phyloP scores from a whole-genome alignment of 179 eudicot species.

The Amaranthus tricolor region DNA sequence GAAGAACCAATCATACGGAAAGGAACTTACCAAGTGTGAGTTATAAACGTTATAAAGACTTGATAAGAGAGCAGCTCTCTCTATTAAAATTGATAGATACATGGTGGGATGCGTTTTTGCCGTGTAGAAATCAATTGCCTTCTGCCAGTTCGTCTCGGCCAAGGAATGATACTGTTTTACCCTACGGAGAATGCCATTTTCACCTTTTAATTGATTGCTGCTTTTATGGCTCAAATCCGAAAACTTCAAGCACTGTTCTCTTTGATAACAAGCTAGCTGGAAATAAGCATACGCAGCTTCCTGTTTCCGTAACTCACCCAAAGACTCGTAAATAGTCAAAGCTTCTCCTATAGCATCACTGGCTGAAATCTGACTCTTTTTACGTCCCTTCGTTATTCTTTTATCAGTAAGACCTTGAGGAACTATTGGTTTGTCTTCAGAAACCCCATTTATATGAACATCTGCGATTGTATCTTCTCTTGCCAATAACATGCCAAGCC shows the following conservation, averaged over 20 bases:
- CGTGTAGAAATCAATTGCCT: constrained; percentile 69
- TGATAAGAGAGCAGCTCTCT: constrained; percentile 58
- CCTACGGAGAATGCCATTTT: constrained; percentile 50
- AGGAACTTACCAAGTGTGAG: constrained; percentile 53
- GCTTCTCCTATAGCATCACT: constrained; percentile 92
- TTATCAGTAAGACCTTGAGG: constrained; percentile 26
- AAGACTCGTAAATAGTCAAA: constrained; percentile 67
- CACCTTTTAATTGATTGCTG: constrained; percentile 43
- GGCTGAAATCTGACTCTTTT: constrained; percentile 72
- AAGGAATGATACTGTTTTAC: constrained; percentile 75
- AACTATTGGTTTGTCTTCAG: constrained; percentile 33
- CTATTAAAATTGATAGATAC: constrained; percentile 64
- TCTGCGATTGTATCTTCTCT: constrained; percentile 69
- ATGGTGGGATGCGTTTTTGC: constrained; percentile 69
- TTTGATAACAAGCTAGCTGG: constrained; percentile 86
- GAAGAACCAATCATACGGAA: background rate
- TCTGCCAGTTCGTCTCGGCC: constrained; percentile 95
- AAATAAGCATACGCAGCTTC: constrained; percentile 90
- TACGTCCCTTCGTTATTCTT: constrained; percentile 44
- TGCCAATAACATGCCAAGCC: constrained; percentile 86
- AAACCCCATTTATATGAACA: constrained; percentile 48
- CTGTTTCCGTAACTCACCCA: constrained; percentile 82
- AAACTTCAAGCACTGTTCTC: constrained; percentile 75
- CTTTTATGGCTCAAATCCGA: constrained; percentile 43
- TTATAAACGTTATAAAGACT: constrained; percentile 51